These are phyloP conservation scores for Allium cepa DNA, from an alignment of 106 monocot genomes.

Conservation along the genomic window DNA sequence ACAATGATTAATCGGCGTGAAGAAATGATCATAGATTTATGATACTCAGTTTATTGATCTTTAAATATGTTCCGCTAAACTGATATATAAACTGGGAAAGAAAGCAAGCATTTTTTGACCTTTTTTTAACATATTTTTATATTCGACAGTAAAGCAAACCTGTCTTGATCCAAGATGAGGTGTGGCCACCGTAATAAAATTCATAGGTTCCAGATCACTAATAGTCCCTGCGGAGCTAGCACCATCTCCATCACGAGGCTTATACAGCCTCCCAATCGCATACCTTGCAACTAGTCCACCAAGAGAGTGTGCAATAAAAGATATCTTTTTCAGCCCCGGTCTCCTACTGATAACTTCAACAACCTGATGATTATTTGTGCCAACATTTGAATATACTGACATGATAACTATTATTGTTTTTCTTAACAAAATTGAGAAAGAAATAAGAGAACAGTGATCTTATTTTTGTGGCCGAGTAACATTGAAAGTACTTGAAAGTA, in stretches of 20 bases:
- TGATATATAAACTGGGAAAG: too few relatives aligned
- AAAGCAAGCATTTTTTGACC: too few relatives aligned
- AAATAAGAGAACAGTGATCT: not conserved
- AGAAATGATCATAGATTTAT: too few relatives aligned
- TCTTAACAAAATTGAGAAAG: not conserved
- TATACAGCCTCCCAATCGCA: slow-evolving; percentile 66
- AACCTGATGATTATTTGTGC: slow-evolving; percentile 33
- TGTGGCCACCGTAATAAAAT: slow-evolving; percentile 93
- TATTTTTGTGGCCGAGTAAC: not conserved
- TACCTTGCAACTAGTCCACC: slow-evolving; percentile 97
- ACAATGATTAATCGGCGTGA: too few relatives aligned
- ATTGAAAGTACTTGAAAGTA: not conserved
- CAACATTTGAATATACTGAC: not conserved
- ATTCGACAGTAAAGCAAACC: too few relatives aligned
- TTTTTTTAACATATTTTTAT: too few relatives aligned
- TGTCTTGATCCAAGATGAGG: slow-evolving; percentile 88
- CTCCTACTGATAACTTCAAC: slow-evolving; percentile 45
- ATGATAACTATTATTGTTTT: not conserved
- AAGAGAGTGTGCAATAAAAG: slow-evolving; percentile 88
- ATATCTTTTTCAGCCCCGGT: slow-evolving; percentile 58
- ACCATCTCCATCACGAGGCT: slow-evolving; percentile 20
- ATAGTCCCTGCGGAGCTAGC: slow-evolving; percentile 46
- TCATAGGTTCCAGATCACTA: slow-evolving; percentile 72
- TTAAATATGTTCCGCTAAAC: too few relatives aligned
- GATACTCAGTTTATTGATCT: too few relatives aligned